Conservation (phyloP, 495 filamentous ascomycete species). For the Annulohypoxylon maeteangense region DNA sequence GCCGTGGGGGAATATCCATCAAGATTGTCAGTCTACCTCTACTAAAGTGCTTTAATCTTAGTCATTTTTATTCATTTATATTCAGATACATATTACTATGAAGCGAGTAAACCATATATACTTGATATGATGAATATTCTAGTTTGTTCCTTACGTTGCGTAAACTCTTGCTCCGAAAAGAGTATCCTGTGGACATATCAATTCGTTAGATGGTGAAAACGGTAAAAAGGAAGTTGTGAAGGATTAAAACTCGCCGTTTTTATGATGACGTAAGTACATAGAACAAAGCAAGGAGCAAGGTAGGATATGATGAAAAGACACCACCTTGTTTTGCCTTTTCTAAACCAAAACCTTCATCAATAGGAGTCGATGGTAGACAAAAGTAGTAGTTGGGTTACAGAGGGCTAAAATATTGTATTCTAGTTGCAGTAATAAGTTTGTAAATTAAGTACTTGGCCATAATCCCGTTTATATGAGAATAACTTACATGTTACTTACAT, state of each 20-base stretch:
- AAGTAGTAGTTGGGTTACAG: background rate
- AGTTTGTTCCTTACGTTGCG: no score
- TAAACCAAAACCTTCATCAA: background rate
- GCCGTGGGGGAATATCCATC: background rate
- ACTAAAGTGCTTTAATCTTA: background rate
- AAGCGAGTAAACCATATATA: no score
- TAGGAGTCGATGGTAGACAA: background rate
- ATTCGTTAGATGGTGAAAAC: no score
- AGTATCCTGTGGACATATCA: no score
- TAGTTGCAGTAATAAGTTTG: no score
- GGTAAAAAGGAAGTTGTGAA: no score
- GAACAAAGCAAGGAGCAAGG: no score
- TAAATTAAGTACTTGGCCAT: no score
- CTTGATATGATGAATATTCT: no score
- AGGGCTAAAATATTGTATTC: background rate
- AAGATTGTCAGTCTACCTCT: background rate
- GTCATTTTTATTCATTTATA: background rate
- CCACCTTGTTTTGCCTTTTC: background rate
- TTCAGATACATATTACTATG: background rate
- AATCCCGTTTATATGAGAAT: no score
- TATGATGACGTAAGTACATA: background rate
- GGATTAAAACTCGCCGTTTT: background rate
- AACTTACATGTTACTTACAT: no score
- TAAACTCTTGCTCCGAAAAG: no score
- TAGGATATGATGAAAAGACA: background rate